Base-by-base conservation (phyloP, 2,329 filamentous ascomycete species). In the Trichoderma breve region DNA sequence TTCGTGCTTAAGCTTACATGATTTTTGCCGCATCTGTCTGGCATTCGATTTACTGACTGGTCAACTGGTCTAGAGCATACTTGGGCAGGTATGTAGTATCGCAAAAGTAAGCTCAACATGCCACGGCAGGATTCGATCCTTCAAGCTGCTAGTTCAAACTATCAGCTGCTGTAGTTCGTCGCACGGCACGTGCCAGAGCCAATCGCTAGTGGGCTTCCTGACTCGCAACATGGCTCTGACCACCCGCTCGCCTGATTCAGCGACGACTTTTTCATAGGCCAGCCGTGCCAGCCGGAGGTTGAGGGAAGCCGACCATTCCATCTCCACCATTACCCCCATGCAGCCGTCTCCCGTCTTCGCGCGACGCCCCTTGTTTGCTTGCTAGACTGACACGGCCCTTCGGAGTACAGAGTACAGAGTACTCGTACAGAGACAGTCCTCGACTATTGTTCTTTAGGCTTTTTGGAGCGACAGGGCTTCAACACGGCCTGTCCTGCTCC, bases 261-360 rank as follows among this genome's bases (percentile, higher is more conserved):
- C 53, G 18, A 28, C 26, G 36, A 36, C n/a, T 21, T 34, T 11
- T 71, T 67, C 62, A 67, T 67, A 71, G 70, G 70, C 28, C 47
- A 55, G 60, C 34, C 34, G 34, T 8, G 34, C 24, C 11, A 60
- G 18, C 60, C 39, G 60, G 60, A 55, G 32, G 15, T 28, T 11
- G 34, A 36, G 39, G 58, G 58, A 43, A 39, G 21, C 65, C 53
- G 51, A 43, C 36, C 70, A 51, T 21, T 67, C 28, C 70, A 69
- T 72, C 70, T 72, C 70, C 70, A 72, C 70, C 63, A 71, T 36
- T 34, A 15, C 64, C 62, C 70, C 70, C 70, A 72, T 72, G 70
- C 70, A 69, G 61, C 69, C 51, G 34, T 39, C 26, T 28, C 39
- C 51, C 36, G 51, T 58, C 47, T 18, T 66, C 51, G 43, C 68